These are phyloP conservation scores for Penicillium goetzii DNA, from an alignment of 495 filamentous ascomycete species.

Conservation along the genomic window DNA sequence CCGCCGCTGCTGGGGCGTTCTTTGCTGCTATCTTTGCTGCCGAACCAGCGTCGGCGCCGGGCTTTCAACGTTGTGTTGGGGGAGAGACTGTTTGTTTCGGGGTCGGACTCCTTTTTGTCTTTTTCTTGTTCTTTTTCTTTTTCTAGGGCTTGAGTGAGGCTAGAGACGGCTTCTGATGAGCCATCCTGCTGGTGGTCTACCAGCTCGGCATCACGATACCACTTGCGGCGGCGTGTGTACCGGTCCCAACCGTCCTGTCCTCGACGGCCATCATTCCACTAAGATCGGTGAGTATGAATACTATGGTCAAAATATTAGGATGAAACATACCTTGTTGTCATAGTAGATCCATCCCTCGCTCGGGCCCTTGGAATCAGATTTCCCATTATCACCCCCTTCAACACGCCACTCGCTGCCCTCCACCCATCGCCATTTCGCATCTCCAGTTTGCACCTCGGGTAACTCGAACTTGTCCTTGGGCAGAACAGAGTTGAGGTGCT, in stretches of 20 bases:
- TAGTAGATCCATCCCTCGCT: constrained; percentile 95
- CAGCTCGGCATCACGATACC: constrained; percentile 94
- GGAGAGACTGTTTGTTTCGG: constrained; percentile 35
- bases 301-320: background rate
- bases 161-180: constrained; percentile 34
- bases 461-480: constrained; percentile 81
- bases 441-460: constrained; percentile 81
- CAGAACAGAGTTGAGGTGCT: constrained; percentile 82
- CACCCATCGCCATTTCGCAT: constrained; percentile 88
- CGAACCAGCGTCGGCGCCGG: constrained; percentile 50
- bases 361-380: constrained; percentile 43
- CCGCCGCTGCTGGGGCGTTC: constrained; percentile 34
- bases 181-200: constrained; percentile 65
- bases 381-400: constrained; percentile 66
- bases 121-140: constrained; percentile 27
- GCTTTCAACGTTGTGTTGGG: constrained; percentile 39
- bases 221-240: constrained; percentile 92
- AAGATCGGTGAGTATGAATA: constrained; percentile 7
- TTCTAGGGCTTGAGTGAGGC: constrained; percentile 39
- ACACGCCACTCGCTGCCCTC: constrained; percentile 82
- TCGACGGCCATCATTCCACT: constrained; percentile 93
- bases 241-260: constrained; percentile 92
- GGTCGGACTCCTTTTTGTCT: constrained; percentile 26
- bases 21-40: constrained; percentile 24
- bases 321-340: constrained; percentile 80